Base-by-base conservation (phyloP, 1,139 yeast species). In the Diutina ranongensis region DNA sequence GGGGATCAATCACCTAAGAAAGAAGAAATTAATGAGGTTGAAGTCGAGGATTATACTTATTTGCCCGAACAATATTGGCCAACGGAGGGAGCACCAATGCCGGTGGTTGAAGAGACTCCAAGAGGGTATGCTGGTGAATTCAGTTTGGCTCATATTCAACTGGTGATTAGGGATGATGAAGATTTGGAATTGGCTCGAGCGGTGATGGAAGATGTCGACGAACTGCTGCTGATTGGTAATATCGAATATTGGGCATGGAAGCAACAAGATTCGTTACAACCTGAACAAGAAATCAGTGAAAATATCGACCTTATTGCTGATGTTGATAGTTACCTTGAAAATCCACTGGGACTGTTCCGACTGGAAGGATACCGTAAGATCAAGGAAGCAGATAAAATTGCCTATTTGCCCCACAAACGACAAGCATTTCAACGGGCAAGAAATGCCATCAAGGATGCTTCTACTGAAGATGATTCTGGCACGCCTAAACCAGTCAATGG, bases 321-420 rank as follows among this genome's bases (percentile, higher is more conserved):
- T 13, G n/a, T 35, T 13, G 40, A 35, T 21, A 12, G 12, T 16
- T 33, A 63, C 15, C 65, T 77, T 44, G 72, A 68, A 46, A 76
- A 75, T 42, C 45, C 52, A 0, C 65, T 81, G 0, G 88, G 88
- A 0, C 71, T 87, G 1, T 83, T 85, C 57, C 75, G 78, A 55
- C 79, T 89, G 44, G 78, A 81, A 49, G 95, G 95, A 0, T 86
- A 81, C 58, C 65, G 65, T 46, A 84, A 83, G 59, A 80, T 87
- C 36, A 75, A 83, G 0, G 95, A 87, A 53, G 71, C 76, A 0
- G 74, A 80, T 46, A 89, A 89, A 58, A 67, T 76, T 10, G 83
- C 77, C 49, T 89, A 87, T 55, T 68, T 89, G 47, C 94, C 95
- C 2, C 96, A 88, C 60, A 61, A 81, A 72, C 61, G 80, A 62